phyloP scores from a whole-genome alignment of 495 filamentous ascomycete genomes.

The Xylaria longipes region DNA sequence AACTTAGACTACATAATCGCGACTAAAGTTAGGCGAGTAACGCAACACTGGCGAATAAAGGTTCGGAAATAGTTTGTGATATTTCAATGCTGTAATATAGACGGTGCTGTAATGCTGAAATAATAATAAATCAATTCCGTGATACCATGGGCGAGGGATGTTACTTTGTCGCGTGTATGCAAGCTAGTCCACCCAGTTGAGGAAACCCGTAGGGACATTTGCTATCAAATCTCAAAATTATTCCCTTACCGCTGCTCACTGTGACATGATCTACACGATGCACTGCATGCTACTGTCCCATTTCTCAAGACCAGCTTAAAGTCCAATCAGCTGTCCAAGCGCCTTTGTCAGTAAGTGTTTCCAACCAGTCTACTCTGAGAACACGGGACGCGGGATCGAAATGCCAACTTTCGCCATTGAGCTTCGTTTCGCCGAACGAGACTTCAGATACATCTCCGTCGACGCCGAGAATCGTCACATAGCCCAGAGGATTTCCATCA shows the following conservation, averaged over 20 bases:
- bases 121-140: background rate
- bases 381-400: constrained; percentile 57
- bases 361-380: constrained; percentile 58
- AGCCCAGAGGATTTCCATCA: constrained; percentile 67
- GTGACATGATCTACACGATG: background rate
- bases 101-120: background rate
- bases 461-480: constrained; percentile 73
- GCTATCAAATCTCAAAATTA: background rate
- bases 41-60: no score
- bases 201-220: background rate
- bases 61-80: no score
- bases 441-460: constrained; percentile 50
- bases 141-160: background rate
- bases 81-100: background rate
- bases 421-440: constrained; percentile 55
- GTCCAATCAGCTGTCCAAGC: constrained; percentile 66
- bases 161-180: background rate
- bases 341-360: constrained; percentile 55
- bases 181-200: background rate
- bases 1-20: background rate
- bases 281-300: background rate
- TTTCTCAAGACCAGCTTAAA: constrained; percentile 58
- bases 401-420: constrained; percentile 50
- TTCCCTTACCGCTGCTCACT: background rate
- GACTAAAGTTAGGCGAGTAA: background rate